These are phyloP conservation scores for Coemansia sp. DNA, from an alignment of 192 early-diverging fungal genomes.

Conservation along the genomic window DNA sequence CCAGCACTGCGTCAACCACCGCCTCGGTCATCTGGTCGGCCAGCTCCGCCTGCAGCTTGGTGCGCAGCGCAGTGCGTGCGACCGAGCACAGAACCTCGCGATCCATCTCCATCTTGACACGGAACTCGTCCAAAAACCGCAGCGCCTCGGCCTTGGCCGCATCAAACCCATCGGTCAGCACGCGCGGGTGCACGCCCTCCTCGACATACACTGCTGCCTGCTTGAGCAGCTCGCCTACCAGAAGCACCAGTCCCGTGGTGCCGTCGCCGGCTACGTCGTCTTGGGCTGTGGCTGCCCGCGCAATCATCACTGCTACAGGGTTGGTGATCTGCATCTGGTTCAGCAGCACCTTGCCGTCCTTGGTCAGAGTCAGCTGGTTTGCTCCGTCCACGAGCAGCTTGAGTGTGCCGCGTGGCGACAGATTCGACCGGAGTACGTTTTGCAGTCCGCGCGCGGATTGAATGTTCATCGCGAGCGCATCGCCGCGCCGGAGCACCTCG, in stretches of 20 bases:
- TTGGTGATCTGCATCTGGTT: slow-evolving; percentile 99
- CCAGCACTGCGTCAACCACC: slow-evolving; percentile 92
- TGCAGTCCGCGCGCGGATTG: slow-evolving; percentile 93
- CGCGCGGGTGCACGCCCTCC: slow-evolving; percentile 95
- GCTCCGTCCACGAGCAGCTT: slow-evolving; percentile 99
- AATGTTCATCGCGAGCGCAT: slow-evolving; percentile 95
- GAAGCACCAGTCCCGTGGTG: slow-evolving; percentile 93
- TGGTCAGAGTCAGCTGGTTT: slow-evolving; percentile 94
- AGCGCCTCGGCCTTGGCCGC: slow-evolving; percentile 94
- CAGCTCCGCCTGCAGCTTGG: slow-evolving; percentile 86
- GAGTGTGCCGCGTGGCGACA: slow-evolving; percentile 97
- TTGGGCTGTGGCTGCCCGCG: slow-evolving; percentile 96
- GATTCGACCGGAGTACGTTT: slow-evolving; percentile 93
- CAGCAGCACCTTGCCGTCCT: slow-evolving; percentile 98
- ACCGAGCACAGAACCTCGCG: slow-evolving; percentile 87
- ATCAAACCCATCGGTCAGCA: slow-evolving; percentile 96
- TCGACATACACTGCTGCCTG: slow-evolving; percentile 90
- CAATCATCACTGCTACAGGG: slow-evolving; percentile 99
- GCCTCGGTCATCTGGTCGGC: slow-evolving; percentile 95
- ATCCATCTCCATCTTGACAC: slow-evolving; percentile 72
- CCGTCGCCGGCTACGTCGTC: slow-evolving; percentile 99
- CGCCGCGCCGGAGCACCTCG: slow-evolving; percentile 96
- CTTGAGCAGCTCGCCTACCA: slow-evolving; percentile 97
- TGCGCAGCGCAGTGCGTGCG: slow-evolving; percentile 92
- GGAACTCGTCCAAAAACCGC: slow-evolving; percentile 88